Base-by-base conservation (phyloP, 768 basidiomycete species). In the Boletus pseudopeckii region DNA sequence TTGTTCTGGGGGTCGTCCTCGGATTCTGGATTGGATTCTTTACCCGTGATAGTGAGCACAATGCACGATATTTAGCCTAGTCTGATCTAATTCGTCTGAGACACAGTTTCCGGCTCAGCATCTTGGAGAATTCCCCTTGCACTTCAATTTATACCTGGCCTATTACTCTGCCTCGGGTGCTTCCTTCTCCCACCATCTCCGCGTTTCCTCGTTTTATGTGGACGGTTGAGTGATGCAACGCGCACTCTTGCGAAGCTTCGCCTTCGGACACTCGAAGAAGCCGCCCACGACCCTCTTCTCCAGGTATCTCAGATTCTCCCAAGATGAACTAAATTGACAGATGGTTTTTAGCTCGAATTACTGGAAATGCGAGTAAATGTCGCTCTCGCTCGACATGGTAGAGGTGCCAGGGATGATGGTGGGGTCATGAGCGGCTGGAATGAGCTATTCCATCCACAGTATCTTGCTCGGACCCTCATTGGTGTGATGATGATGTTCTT, bases 21-120 rank as follows among this genome's bases (percentile, higher is more conserved):
- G 90, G 90, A 3, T 92, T 92, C 61, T 92, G 90, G 90, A 78
- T 81, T 5, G 90, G 90, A 0, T 92, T 87, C 63, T 62, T 80
- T 41, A 92, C 89, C 0, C 81, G 90, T 14, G 67, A 78, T 20
- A 62, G 87, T 88, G 61, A 34, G 81, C 71, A 4, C 15, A 10
- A 34, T 37, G 1, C 17, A 32, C n/a, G 15, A 28, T 47, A 41
- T 40, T 14, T 45, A n/a, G 22, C 20, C 22, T 18, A 1, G 26
- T 34, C 45, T 51, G 45, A 51, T 43, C 41, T 28, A 11, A 48
- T 34, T 36, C 26, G 14, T 7, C 5, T 39, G 42, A 36, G 26
- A 38, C 13, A 15, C 52, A 88, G 83, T 88, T n/a, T 62, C 74
- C 0, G 76, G 83, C 1, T 83, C 86, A 1, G 69, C 75, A 10